Conservation (phyloP, 1,284 basidiomycete species). For the Phaffia rhodozyma region DNA sequence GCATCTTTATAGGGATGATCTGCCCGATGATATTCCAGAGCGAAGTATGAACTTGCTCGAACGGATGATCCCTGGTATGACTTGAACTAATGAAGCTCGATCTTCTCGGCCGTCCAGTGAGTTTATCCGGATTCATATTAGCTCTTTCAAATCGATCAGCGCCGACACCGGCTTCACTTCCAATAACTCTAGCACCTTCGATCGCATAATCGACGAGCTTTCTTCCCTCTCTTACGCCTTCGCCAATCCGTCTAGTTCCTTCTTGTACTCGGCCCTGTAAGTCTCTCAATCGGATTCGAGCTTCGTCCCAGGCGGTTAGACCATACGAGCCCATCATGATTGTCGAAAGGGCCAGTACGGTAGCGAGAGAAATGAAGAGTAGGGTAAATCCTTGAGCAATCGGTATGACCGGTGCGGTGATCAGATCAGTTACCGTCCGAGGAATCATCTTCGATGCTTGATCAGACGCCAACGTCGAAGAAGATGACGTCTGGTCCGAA, state of each 20-base stretch:
- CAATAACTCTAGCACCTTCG: background rate
- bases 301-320: slow-evolving; percentile 5
- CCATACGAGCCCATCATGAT: slow-evolving; percentile 5
- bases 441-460: too few species aligned
- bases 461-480: too few species aligned
- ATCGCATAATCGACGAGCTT: slow-evolving; percentile 1
- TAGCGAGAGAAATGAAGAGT: background rate
- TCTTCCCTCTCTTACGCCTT: background rate
- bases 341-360: slow-evolving; percentile 1
- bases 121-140: background rate
- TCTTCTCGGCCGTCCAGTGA: background rate
- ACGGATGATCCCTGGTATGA: background rate
- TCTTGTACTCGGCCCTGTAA: background rate
- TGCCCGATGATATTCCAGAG: background rate
- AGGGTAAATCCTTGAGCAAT: slow-evolving; percentile 2
- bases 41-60: background rate
- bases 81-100: too few species aligned
- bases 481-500: too few species aligned
- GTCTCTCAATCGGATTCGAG: background rate
- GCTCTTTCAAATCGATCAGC: background rate
- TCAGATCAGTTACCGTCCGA: too few species aligned
- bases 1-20: background rate
- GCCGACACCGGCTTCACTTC: background rate
- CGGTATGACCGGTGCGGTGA: background rate
- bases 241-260: background rate